phyloP scores from a whole-genome alignment of 2,329 filamentous ascomycete species.

The Davidsoniella eucalypti region DNA sequence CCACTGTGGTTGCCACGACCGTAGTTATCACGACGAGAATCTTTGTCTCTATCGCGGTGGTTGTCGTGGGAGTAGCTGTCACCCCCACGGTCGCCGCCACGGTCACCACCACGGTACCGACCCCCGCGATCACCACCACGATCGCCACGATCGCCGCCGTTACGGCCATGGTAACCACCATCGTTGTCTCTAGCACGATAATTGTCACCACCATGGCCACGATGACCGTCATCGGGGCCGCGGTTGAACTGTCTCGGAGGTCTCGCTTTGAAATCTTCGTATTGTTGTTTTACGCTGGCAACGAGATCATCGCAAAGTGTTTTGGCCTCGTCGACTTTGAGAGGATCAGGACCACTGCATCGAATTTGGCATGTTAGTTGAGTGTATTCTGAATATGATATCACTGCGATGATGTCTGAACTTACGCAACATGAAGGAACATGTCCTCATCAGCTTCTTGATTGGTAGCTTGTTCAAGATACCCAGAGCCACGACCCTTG shows the following conservation, averaged over 20 bases:
- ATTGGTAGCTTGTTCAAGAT: conserved; percentile 76
- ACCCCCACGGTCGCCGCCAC: conserved; percentile 20
- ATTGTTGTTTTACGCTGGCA: conserved; percentile 71
- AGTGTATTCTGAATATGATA: too few species aligned
- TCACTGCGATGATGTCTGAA: conserved; percentile 14
- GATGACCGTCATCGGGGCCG: conserved; percentile 24
- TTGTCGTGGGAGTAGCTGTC: conserved; percentile 9
- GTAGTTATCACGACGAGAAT: conserved; percentile 16
- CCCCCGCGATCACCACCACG: conserved; percentile 16
- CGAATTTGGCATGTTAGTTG: too few species aligned
- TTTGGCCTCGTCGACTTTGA: conserved; percentile 74
- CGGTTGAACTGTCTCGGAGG: conserved; percentile 50
- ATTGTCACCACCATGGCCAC: conserved; percentile 21
- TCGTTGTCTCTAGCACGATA: conserved; percentile 17
- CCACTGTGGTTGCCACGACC: conserved; percentile 19
- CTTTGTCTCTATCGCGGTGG: conserved; percentile 16
- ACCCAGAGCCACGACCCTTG: conserved; percentile 89
- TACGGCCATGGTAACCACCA: conserved; percentile 8
- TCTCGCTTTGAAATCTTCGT: conserved; percentile 77
- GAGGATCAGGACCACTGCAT: conserved; percentile 64
- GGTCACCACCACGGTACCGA: conserved; percentile 16
- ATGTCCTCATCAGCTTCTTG: conserved; percentile 88
- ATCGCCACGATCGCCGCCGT: conserved; percentile 17
- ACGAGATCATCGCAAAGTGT: conserved; percentile 79
- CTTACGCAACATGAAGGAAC: conserved; percentile 90